Conservation (phyloP, 2,329 filamentous ascomycete species). For the Fusarium austroafricanum region DNA sequence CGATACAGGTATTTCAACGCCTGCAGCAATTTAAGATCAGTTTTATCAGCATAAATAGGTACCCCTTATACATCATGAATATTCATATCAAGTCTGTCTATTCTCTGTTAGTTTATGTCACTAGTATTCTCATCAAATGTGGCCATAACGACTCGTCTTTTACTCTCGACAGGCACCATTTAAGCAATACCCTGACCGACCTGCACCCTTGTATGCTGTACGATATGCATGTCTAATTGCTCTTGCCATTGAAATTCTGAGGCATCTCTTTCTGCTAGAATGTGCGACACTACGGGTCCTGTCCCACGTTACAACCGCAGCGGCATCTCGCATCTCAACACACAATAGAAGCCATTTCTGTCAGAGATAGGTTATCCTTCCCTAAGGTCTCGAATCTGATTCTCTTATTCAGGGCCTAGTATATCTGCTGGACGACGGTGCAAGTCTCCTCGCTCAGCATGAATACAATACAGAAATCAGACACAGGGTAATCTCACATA, state of each 20-base stretch:
- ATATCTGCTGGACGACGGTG: not conserved
- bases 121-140: not conserved
- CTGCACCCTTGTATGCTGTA: not conserved
- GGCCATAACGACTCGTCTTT: not conserved
- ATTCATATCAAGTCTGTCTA: not conserved
- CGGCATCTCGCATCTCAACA: conserved; percentile 39
- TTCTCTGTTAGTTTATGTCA: not conserved
- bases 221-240: conserved; percentile 11
- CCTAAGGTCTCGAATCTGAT: not conserved
- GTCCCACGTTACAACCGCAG: conserved; percentile 40
- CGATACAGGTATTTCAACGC: not conserved
- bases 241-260: conserved; percentile 1
- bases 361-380: conserved; percentile 26
- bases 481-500: conserved; percentile 10
- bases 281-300: conserved; percentile 17
- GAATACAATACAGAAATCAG: conserved; percentile 8
- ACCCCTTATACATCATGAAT: not conserved
- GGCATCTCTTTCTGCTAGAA: conserved; percentile 3
- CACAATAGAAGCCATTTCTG: conserved; percentile 32
- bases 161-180: not conserved
- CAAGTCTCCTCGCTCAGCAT: conserved; percentile 8
- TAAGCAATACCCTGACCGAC: not conserved
- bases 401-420: not conserved
- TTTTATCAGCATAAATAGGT: no score
- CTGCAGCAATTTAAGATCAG: not conserved